Evolutionary conservation across 73 alveolate species (phyloP).

Genomic region (Blepharisma stoltei): DNA sequence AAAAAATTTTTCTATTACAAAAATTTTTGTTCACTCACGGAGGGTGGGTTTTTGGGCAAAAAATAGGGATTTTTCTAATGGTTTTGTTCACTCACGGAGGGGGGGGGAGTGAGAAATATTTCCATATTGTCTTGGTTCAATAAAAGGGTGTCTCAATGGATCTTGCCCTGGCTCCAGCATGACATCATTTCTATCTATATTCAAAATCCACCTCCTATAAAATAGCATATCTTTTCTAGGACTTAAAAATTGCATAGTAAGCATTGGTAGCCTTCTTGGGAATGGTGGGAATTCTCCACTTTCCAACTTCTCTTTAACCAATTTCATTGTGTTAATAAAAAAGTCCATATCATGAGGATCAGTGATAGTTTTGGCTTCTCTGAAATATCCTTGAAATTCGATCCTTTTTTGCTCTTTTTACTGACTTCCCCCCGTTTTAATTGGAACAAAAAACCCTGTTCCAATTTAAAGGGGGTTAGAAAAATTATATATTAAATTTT

Average conservation of each 20-base stretch:
- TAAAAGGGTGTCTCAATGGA: constrained; percentile 2
- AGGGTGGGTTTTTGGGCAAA: no score
- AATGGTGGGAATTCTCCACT: constrained; percentile 22
- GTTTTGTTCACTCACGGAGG: no score
- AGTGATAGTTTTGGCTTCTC: not conserved
- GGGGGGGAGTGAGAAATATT: no score
- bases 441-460: no score
- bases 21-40: no score
- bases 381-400: not conserved
- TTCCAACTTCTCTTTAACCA: not conserved
- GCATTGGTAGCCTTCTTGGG: not conserved
- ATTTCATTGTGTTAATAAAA: constrained; percentile 11
- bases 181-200: constrained; percentile 2
- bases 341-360: constrained; percentile 13
- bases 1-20: no score
- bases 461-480: no score
- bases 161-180: constrained; percentile 27
- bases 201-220: constrained; percentile 11
- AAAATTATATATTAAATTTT: no score
- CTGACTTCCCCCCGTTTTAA: no score
- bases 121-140: constrained; percentile 8
- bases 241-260: not conserved
- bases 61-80: no score
- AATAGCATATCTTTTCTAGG: not conserved
- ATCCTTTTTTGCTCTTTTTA: not conserved